phyloP scores from a whole-genome alignment of 192 early-diverging fungal species.

The Coemansia sp. region DNA sequence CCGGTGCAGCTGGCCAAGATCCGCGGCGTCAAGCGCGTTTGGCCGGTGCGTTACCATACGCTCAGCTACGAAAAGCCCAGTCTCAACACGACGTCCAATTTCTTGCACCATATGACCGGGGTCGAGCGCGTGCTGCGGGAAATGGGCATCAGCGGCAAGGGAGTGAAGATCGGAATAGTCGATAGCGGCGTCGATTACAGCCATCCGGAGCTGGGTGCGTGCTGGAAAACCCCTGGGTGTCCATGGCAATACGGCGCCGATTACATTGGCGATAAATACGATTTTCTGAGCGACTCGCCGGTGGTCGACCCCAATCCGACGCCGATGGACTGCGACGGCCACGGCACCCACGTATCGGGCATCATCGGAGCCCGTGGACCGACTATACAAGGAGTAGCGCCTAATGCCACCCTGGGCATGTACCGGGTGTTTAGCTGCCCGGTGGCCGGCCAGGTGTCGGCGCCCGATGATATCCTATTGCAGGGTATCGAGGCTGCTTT shows the following conservation, averaged over 20 bases:
- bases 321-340: conserved; percentile 61
- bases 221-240: conserved; percentile 18
- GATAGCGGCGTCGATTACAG: conserved; percentile 20
- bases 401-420: conserved; percentile 65
- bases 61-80: not conserved
- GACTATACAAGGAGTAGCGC: conserved; percentile 65
- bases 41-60: conserved; percentile 6
- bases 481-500: conserved; percentile 60
- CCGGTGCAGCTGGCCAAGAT: conserved; percentile 6
- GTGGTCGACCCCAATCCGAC: conserved; percentile 58
- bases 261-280: conserved; percentile 63
- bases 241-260: conserved; percentile 58
- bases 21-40: conserved; percentile 7
- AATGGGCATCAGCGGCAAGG: not conserved
- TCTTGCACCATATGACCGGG: conserved; percentile 5
- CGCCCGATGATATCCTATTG: conserved; percentile 61
- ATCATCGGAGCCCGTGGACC: conserved; percentile 55
- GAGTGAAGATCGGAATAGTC: conserved; percentile 16
- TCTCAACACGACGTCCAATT: not conserved
- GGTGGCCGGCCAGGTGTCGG: conserved; percentile 25
- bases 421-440: conserved; percentile 67
- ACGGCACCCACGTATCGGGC: conserved; percentile 71
- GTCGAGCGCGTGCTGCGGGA: conserved; percentile 6
- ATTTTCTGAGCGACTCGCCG: conserved; percentile 21
- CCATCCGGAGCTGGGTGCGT: conserved; percentile 19